phyloP scores from a whole-genome alignment of 768 basidiomycete species.

The Russula abietina region DNA sequence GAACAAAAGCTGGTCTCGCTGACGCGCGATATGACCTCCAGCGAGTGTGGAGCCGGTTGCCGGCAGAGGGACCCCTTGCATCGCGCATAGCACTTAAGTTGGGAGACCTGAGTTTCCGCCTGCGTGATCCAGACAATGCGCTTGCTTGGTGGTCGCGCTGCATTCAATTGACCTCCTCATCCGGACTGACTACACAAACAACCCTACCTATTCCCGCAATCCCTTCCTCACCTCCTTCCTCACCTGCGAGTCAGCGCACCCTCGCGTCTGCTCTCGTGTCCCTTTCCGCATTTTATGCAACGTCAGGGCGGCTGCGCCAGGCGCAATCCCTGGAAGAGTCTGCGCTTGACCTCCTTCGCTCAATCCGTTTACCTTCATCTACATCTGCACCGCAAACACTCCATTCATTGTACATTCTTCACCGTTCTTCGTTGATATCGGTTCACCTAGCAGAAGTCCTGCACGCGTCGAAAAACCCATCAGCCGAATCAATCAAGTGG shows the following conservation, averaged over 20 bases:
- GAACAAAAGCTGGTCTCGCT: slow-evolving; percentile 42
- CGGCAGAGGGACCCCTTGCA: slow-evolving; percentile 38
- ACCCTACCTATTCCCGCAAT: slow-evolving; percentile 27
- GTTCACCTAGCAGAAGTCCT: slow-evolving; percentile 70
- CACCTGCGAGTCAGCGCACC: slow-evolving; percentile 59
- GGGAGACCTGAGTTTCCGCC: slow-evolving; percentile 55
- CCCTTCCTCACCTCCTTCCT: slow-evolving; percentile 41
- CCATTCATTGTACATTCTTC: slow-evolving; percentile 60
- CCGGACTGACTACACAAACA: slow-evolving; percentile 30
- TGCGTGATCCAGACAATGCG: slow-evolving; percentile 50
- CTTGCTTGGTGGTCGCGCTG: slow-evolving; percentile 64
- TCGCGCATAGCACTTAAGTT: slow-evolving; percentile 59
- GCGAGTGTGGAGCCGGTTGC: slow-evolving; percentile 47
- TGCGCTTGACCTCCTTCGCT: slow-evolving; percentile 49
- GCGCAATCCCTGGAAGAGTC: slow-evolving; percentile 54
- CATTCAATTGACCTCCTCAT: slow-evolving; percentile 37
- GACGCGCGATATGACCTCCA: slow-evolving; percentile 54
- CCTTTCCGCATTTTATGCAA: slow-evolving; percentile 65
- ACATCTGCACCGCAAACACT: slow-evolving; percentile 53
- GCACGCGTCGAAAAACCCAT: slow-evolving; percentile 42
- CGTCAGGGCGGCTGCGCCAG: slow-evolving; percentile 46
- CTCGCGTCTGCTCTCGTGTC: slow-evolving; percentile 58
- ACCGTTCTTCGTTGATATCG: slow-evolving; percentile 67
- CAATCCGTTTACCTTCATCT: slow-evolving; percentile 40
- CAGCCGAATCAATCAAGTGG: slow-evolving; percentile 46